Evolutionary conservation across 331 rosid species (phyloP).

Genomic region (Malus hybrid): DNA sequence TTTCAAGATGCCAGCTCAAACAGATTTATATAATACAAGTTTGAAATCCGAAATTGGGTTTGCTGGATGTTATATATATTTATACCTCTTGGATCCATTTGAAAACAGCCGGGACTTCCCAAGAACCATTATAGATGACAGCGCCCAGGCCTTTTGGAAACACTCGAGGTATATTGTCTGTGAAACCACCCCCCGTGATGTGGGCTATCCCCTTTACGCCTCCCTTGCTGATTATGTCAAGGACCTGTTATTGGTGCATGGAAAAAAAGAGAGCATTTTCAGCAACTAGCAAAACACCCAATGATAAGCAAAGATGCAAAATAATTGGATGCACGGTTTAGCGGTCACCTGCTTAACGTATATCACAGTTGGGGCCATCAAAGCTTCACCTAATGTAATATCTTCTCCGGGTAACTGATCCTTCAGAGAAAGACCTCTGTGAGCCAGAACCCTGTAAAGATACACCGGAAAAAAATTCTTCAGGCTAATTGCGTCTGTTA

Average conservation of each 20-base stretch:
- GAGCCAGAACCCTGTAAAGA: constrained; percentile 54
- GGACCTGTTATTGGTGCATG: constrained; percentile 41
- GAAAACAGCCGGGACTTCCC: constrained; percentile 70
- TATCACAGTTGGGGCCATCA: constrained; percentile 81
- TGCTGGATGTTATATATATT: not conserved
- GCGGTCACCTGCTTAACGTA: constrained; percentile 77
- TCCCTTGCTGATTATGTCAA: constrained; percentile 65
- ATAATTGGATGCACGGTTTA: not conserved
- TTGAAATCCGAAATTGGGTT: not conserved
- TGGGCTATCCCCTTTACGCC: constrained; percentile 87
- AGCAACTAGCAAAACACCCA: not conserved
- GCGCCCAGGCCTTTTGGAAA: constrained; percentile 90
- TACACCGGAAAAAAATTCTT: not conserved
- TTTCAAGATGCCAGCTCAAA: not conserved
- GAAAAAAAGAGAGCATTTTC: not conserved
- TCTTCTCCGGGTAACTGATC: constrained; percentile 60
- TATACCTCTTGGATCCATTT: constrained; percentile 89
- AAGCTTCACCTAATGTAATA: constrained; percentile 69
- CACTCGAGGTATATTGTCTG: constrained; percentile 83
- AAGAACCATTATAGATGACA: constrained; percentile 44
- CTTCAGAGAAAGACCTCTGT: constrained; percentile 57
- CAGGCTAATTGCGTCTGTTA: not conserved
- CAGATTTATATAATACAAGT: not conserved
- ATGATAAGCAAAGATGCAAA: not conserved
- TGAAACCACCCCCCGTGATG: constrained; percentile 89